Evolutionary conservation across 75 land plant genomes (phyloP), one percentile per base, ranked within the genome.

Genomic region (Azolla pinnata): DNA sequence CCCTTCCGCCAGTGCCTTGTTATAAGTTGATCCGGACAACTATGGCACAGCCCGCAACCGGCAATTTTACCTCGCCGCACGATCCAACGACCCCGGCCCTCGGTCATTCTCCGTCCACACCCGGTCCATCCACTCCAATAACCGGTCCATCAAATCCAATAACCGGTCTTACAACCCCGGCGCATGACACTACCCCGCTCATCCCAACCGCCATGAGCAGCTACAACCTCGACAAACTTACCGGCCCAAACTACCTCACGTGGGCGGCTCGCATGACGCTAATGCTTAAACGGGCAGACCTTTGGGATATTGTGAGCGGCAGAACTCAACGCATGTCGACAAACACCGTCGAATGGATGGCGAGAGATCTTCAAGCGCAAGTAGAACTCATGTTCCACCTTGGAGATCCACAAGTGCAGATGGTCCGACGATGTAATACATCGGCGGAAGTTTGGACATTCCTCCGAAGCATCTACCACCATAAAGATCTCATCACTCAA

Each of bases 41-140:
- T n/a, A n/a, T n/a, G n/a, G n/a, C n/a, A n/a, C n/a, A n/a, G n/a
- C n/a, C n/a, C n/a, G n/a, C n/a, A n/a, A n/a, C n/a, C n/a, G n/a
- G n/a, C n/a, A n/a, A n/a, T n/a, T n/a, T n/a, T n/a, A n/a, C n/a
- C n/a, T n/a, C n/a, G n/a, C n/a, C n/a, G n/a, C n/a, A n/a, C n/a
- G n/a, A n/a, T n/a, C n/a, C n/a, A n/a, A n/a, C n/a, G n/a, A n/a
- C n/a, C n/a, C n/a, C n/a, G n/a, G n/a, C n/a, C n/a, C n/a, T n/a
- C n/a, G n/a, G n/a, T n/a, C n/a, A 18, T 2, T 14, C 49, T 46
- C 17, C 49, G 2, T 46, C 49, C n/a, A 18, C n/a, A n/a, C n/a
- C n/a, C n/a, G n/a, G n/a, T 46, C 49, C 49, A 18, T 46, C 49
- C 49, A 46, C 49, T 4, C n/a, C n/a, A n/a, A n/a, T n/a, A n/a